Evolutionary conservation across 306 rosid species (phyloP).

Genomic region (Ceratonia siliqua): DNA sequence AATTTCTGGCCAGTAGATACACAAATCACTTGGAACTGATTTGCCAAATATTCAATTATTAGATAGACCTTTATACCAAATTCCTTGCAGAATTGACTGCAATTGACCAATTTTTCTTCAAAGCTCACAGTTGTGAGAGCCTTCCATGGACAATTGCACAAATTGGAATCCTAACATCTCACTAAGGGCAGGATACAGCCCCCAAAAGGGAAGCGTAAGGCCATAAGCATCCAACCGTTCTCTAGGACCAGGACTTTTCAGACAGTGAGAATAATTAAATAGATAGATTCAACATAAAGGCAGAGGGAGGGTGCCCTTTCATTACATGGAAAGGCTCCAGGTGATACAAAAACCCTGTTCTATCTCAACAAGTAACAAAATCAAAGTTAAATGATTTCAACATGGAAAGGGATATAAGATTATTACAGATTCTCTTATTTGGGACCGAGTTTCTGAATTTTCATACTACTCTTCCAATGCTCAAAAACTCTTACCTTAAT

Average conservation of each 20-base stretch:
- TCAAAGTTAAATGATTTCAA: constrained; percentile 14
- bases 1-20: not conserved
- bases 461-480: constrained; percentile 7
- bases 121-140: not conserved
- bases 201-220: not conserved
- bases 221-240: not conserved
- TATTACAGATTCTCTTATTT: constrained; percentile 10
- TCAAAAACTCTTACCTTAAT: constrained; percentile 15
- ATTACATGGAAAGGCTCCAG: not conserved
- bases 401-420: not conserved
- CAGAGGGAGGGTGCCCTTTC: not conserved
- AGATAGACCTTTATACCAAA: not conserved
- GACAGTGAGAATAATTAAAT: not conserved
- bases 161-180: constrained; percentile 23
- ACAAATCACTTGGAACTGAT: not conserved
- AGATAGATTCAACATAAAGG: not conserved
- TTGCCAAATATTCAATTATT: not conserved
- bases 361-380: constrained; percentile 10
- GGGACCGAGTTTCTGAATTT: constrained; percentile 12
- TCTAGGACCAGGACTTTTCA: not conserved
- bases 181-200: not conserved
- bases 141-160: constrained; percentile 3
- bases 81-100: not conserved
- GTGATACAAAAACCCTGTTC: not conserved
- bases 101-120: constrained; percentile 3